Evolutionary conservation across 345 rosid genomes (phyloP).

Genomic region (Sonneratia alba): DNA sequence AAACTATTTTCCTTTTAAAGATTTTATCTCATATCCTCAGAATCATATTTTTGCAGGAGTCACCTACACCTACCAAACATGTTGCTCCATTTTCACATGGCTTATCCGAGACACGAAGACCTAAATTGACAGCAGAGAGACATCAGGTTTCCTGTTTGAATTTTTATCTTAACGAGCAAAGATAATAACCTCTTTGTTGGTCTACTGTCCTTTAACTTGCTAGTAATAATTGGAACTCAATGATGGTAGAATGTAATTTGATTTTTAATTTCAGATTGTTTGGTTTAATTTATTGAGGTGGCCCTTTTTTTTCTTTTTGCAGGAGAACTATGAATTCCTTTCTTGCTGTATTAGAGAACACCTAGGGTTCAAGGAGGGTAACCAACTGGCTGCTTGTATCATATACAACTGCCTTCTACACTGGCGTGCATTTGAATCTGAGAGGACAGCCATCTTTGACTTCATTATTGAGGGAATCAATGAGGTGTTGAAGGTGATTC

Average conservation of each 20-base stretch:
- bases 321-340: slow-evolving; percentile 85
- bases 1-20: not conserved
- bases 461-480: slow-evolving; percentile 80
- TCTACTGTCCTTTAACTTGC: not conserved
- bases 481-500: slow-evolving; percentile 64
- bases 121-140: slow-evolving; percentile 77
- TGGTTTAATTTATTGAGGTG: not conserved
- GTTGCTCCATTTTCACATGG: slow-evolving; percentile 54
- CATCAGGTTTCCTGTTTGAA: slow-evolving; percentile 42
- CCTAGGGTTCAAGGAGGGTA: slow-evolving; percentile 66
- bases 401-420: slow-evolving; percentile 82
- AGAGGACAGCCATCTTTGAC: slow-evolving; percentile 80
- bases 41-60: slow-evolving; percentile 45
- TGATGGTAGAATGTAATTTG: not conserved
- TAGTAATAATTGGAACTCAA: not conserved
- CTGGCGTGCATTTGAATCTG: slow-evolving; percentile 95
- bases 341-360: slow-evolving; percentile 81
- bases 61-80: slow-evolving; percentile 85
- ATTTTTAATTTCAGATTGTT: not conserved
- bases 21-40: slow-evolving; percentile 4
- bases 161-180: not conserved
- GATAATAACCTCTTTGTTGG: not conserved
- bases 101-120: slow-evolving; percentile 65
- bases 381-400: slow-evolving; percentile 86
- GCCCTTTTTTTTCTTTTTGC: slow-evolving; percentile 12